A percentile compares a stretch with the other conserved stretches of the same genome.
These are phyloP conservation scores for Larix kaempferi DNA, from an alignment of 75 land plant species.

Conservation along the genomic window DNA sequence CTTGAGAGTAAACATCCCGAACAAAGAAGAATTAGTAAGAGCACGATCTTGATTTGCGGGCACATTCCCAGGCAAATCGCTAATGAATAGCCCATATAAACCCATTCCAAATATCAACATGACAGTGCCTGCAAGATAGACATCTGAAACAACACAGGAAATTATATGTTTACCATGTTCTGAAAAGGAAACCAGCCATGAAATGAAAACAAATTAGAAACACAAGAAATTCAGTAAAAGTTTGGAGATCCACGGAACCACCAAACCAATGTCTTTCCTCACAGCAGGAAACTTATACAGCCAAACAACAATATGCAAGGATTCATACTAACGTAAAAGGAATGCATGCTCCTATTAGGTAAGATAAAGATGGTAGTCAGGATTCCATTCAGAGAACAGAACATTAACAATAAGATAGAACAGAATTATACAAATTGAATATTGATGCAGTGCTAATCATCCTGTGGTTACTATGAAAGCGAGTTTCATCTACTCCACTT, in stretches of 20 bases:
- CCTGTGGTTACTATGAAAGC: neutral
- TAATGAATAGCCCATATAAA: constrained; percentile 88
- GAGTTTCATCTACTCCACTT: neutral
- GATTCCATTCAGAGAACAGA: neutral
- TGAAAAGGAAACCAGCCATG: neutral
- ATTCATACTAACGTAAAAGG: neutral
- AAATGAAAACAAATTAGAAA: neutral
- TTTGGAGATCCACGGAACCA: neutral
- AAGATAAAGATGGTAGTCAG: neutral
- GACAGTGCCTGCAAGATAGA: constrained; percentile 96
- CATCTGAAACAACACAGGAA: constrained; percentile 61
- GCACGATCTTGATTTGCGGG: constrained; percentile 59
- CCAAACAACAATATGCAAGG: neutral
- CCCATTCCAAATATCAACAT: constrained; percentile 99
- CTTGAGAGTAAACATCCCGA: constrained; percentile 92
- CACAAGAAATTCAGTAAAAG: neutral
- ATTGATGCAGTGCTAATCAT: neutral
- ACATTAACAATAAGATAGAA: too few relatives aligned
- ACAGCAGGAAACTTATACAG: neutral
- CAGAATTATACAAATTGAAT: neutral
- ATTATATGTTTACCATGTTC: neutral
- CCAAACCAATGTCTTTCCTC: neutral
- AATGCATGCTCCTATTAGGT: neutral
- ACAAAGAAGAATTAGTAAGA: constrained; percentile 69
- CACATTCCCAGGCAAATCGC: constrained; percentile 50